Conservation (phyloP, 192 early-diverging fungal species). For the Backusella macrospora region DNA sequence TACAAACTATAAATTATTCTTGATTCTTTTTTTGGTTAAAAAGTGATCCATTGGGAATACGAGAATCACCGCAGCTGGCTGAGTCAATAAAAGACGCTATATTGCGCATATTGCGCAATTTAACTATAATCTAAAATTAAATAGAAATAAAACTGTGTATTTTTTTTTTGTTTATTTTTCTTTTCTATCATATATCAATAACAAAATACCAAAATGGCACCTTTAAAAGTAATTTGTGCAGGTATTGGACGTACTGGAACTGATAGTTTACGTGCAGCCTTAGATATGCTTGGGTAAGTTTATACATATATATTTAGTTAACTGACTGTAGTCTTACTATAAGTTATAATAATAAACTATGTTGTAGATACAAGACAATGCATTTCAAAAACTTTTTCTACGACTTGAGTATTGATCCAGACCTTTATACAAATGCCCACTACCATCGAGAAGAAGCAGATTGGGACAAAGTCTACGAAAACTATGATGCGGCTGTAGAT, state of each 20-base stretch:
- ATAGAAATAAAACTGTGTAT: background rate
- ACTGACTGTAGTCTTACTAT: background rate
- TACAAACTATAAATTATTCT: too few species aligned
- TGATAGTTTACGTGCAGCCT: conserved; percentile 24
- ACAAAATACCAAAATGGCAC: conserved; percentile 20
- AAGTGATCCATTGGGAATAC: too few species aligned
- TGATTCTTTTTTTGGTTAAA: too few species aligned
- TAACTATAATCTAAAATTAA: background rate
- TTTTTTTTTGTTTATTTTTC: background rate
- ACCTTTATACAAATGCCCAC: background rate
- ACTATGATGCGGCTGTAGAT: conserved; percentile 25
- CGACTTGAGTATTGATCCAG: conserved; percentile 13
- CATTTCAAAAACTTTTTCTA: conserved; percentile 21
- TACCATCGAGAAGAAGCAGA: conserved; percentile 16
- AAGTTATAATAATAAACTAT: background rate
- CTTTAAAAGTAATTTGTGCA: conserved; percentile 28
- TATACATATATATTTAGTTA: background rate
- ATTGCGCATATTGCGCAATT: too few species aligned
- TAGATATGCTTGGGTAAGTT: conserved; percentile 28
- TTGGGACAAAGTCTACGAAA: conserved; percentile 20
- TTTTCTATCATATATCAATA: background rate
- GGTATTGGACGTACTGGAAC: conserved; percentile 31
- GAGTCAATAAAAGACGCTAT: too few species aligned
- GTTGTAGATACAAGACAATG: conserved; percentile 19
- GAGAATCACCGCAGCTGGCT: too few species aligned